Conservation (phyloP, 1,284 basidiomycete genomes). For the Puccinia coronata region DNA sequence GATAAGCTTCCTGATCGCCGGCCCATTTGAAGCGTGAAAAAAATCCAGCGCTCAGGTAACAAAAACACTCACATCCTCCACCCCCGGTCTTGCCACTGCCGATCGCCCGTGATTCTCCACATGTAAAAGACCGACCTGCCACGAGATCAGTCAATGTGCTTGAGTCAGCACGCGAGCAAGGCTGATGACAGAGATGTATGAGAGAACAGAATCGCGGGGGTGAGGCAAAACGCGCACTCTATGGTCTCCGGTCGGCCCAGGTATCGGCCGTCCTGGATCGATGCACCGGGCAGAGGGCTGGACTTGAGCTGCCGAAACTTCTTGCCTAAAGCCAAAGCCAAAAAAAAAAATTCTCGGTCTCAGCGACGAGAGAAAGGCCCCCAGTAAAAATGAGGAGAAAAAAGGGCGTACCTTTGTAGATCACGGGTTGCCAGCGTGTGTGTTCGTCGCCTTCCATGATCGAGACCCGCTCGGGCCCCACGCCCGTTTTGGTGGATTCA, state of each 20-base stretch:
- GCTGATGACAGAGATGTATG: too few species aligned
- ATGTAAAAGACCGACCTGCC: slow-evolving; percentile 61
- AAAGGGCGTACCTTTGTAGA: slow-evolving; percentile 16
- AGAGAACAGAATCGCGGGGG: too few species aligned
- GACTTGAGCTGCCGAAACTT: slow-evolving; percentile 3
- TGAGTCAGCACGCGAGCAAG: too few species aligned
- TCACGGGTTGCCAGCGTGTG: slow-evolving; percentile 27
- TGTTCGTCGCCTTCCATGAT: slow-evolving; percentile 51
- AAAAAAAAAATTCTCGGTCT: neutral
- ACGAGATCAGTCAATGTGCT: neutral
- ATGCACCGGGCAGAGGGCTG: slow-evolving; percentile 54
- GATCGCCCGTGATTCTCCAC: slow-evolving; percentile 65
- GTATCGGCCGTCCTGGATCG: slow-evolving; percentile 55
- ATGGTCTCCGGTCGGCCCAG: slow-evolving; percentile 65
- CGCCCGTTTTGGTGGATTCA: slow-evolving; percentile 57
- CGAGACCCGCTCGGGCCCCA: slow-evolving; percentile 56
- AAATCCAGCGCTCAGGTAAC: neutral
- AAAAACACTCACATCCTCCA: slow-evolving; percentile 63
- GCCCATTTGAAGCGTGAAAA: neutral
- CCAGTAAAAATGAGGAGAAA: neutral
- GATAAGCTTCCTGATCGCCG: too few species aligned
- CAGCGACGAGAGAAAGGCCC: too few species aligned
- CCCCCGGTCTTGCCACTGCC: slow-evolving; percentile 62
- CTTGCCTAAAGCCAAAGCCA: neutral
- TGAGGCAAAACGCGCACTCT: slow-evolving; percentile 57